A percentile compares a stretch with the other conserved stretches of the same genome.
Evolutionary conservation across 192 early-diverging fungal species (phyloP).

Genomic region (Backusella mclennaniae): DNA sequence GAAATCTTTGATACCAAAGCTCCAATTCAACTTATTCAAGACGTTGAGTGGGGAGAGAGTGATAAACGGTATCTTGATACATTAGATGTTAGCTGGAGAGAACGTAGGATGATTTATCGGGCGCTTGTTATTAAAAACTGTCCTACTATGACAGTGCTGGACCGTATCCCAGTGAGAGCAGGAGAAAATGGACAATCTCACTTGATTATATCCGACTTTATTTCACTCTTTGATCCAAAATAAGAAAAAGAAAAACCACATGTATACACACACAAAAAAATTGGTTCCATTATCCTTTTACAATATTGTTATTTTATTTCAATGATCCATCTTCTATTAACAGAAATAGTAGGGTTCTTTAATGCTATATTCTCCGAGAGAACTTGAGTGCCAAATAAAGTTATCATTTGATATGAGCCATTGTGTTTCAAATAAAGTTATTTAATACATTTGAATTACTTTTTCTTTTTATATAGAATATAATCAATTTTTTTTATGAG

Average conservation of each 20-base stretch:
- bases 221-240: neutral
- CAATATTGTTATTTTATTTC: too few relatives aligned
- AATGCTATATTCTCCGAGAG: neutral
- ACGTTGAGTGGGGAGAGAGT: neutral
- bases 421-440: neutral
- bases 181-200: neutral
- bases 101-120: conserved; percentile 6
- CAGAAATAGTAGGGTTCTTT: neutral
- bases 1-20: neutral
- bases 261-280: neutral
- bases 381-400: neutral
- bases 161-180: neutral
- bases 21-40: neutral
- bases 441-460: neutral
- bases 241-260: neutral
- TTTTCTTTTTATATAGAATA: too few relatives aligned
- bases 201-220: neutral
- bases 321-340: neutral
- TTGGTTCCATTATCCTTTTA: neutral
- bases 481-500: too few relatives aligned
- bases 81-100: conserved; percentile 1
- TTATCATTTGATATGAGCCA: too few relatives aligned
- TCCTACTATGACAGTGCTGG: neutral
- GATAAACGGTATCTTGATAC: neutral
- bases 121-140: conserved; percentile 12